Conservation (phyloP, 208 protist species). For the Lotmaria passim region DNA sequence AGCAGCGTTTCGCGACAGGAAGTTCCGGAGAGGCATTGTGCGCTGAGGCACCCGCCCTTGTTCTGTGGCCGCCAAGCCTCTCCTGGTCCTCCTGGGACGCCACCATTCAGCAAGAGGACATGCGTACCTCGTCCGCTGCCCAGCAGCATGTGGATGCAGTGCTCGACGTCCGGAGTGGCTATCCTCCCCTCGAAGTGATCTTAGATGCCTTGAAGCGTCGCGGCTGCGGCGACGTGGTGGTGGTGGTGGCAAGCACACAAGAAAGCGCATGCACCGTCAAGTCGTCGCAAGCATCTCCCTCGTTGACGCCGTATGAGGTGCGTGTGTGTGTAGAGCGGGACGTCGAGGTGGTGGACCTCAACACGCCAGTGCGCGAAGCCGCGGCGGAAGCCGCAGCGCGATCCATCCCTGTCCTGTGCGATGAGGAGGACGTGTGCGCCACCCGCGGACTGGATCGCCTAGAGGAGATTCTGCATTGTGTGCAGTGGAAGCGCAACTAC, state of each 20-base stretch:
- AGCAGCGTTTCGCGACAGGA: slow-evolving; percentile 30
- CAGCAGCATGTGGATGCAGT: background rate
- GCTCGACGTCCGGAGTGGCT: slow-evolving; percentile 4
- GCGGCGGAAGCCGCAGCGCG: background rate
- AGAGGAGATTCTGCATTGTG: slow-evolving; percentile 53
- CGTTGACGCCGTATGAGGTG: slow-evolving; percentile 36
- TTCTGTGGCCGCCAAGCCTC: slow-evolving; percentile 29
- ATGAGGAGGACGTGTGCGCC: slow-evolving; percentile 30
- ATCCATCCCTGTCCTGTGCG: slow-evolving; percentile 18
- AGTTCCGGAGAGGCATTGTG: background rate
- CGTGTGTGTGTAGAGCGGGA: slow-evolving; percentile 42
- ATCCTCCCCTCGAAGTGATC: slow-evolving; percentile 38
- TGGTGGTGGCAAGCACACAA: no score
- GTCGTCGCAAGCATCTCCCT: background rate
- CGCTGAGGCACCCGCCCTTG: slow-evolving; percentile 17
- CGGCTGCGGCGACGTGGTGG: slow-evolving; percentile 16
- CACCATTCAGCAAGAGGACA: background rate
- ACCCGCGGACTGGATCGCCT: slow-evolving; percentile 51
- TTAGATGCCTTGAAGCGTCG: slow-evolving; percentile 31
- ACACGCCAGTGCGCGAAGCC: background rate
- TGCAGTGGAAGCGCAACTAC: slow-evolving; percentile 36
- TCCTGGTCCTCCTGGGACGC: background rate
- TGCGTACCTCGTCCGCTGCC: no score
- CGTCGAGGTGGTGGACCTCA: slow-evolving; percentile 43
- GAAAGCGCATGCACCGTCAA: no score